Evolutionary conservation across 129 eudicot species (phyloP).

Genomic region (Saposhnikovia divaricata): DNA sequence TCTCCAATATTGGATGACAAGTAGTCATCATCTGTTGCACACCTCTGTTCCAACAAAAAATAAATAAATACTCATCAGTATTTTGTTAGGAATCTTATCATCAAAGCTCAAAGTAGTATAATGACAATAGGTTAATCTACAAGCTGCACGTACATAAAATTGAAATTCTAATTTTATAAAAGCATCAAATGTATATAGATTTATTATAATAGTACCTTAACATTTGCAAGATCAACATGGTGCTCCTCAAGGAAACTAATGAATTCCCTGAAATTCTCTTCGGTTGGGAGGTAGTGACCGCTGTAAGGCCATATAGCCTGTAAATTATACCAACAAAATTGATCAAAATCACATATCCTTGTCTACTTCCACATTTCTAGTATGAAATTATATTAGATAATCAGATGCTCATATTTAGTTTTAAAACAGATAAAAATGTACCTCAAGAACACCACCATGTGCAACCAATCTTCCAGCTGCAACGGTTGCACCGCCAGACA

Average conservation of each 20-base stretch:
- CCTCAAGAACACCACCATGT: constrained; percentile 44
- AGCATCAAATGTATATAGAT: neutral
- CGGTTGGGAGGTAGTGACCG: constrained; percentile 96
- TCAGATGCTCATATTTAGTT: neutral
- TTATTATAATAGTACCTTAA: constrained; percentile 44
- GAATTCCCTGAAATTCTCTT: constrained; percentile 85
- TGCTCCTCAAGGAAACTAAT: constrained; percentile 76
- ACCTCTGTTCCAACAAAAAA: constrained; percentile 38
- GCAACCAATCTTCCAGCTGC: constrained; percentile 58
- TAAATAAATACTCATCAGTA: neutral
- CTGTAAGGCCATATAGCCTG: constrained; percentile 99
- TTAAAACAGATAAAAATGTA: neutral
- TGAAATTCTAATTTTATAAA: neutral
- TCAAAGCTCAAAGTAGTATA: neutral
- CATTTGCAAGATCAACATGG: constrained; percentile 71
- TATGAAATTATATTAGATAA: too few species aligned
- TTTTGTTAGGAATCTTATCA: neutral
- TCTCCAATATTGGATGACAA: constrained; percentile 24
- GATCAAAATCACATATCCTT: neutral
- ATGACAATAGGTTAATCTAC: neutral
- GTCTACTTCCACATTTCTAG: neutral
- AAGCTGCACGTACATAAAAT: neutral
- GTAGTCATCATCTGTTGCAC: constrained; percentile 59
- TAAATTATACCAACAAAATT: constrained; percentile 5
- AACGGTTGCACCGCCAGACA: constrained; percentile 50